Percentiles rank a stretch among this genome's conserved stretches.
phyloP scores from a whole-genome alignment of 169 alveolate species.

The Plasmodium relictum region DNA sequence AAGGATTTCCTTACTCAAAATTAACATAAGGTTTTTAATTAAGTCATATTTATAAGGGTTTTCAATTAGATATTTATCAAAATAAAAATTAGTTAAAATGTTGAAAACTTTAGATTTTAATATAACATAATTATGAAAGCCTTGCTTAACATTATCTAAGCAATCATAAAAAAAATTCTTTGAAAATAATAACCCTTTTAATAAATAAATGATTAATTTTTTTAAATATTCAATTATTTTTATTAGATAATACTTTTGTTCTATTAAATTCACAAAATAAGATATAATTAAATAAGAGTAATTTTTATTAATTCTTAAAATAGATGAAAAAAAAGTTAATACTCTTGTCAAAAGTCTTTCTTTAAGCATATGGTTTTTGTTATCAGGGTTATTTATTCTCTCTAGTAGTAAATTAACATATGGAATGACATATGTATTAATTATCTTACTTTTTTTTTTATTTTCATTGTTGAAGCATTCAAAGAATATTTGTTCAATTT shows the following conservation, averaged over 20 bases:
- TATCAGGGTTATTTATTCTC: background rate
- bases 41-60: conserved; percentile 67
- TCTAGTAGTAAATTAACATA: conserved; percentile 46
- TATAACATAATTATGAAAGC: conserved; percentile 49
- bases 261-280: conserved; percentile 54
- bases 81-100: conserved; percentile 29
- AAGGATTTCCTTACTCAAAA: conserved; percentile 50
- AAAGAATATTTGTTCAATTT: conserved; percentile 67
- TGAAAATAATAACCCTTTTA: conserved; percentile 47
- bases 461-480: conserved; percentile 55
- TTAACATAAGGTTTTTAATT: conserved; percentile 55
- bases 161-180: background rate
- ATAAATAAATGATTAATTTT: conserved; percentile 36
- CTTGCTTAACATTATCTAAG: conserved; percentile 22
- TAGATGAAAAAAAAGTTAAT: conserved; percentile 42
- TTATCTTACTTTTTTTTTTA: conserved; percentile 22
- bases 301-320: conserved; percentile 48
- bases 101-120: conserved; percentile 49
- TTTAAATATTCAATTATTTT: conserved; percentile 44
- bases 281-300: conserved; percentile 47
- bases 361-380: background rate
- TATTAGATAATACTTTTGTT: conserved; percentile 31
- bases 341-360: conserved; percentile 17
- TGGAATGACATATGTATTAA: conserved; percentile 56
- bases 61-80: conserved; percentile 15